A percentile compares a stretch with the other conserved stretches of the same genome.
phyloP scores from a whole-genome alignment of 2,329 filamentous ascomycete genomes.

The Huntiella abstrusa region DNA sequence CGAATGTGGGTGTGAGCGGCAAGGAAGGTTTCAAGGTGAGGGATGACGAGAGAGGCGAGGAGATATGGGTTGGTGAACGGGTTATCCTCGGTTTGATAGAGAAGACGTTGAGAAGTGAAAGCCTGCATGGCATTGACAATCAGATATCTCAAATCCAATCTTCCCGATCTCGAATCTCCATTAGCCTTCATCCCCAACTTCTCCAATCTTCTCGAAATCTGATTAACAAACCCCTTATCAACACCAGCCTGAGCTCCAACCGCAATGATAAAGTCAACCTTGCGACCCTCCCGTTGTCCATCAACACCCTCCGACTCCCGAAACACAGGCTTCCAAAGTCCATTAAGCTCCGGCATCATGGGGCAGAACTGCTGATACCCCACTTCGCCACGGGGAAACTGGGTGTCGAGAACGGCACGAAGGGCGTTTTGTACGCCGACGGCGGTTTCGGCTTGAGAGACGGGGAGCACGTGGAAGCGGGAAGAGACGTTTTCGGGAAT shows the following conservation, averaged over 20 bases:
- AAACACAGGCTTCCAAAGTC: conserved; percentile 35
- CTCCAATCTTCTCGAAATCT: conserved; percentile 33
- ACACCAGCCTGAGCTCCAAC: conserved; percentile 38
- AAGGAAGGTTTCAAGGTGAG: conserved; percentile 42
- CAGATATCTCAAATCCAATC: conserved; percentile 41
- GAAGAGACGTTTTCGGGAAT: conserved; percentile 6
- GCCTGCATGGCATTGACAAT: conserved; percentile 42
- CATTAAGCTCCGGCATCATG: conserved; percentile 28
- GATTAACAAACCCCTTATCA: conserved; percentile 27
- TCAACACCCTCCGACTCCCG: conserved; percentile 17
- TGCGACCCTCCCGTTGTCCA: conserved; percentile 19
- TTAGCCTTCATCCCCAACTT: conserved; percentile 32
- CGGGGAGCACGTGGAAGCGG: conserved; percentile 20
- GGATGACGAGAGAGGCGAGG: conserved; percentile 38
- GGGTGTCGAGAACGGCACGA: conserved; percentile 30
- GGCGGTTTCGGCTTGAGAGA: conserved; percentile 25
- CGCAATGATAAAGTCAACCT: conserved; percentile 39
- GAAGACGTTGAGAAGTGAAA: conserved; percentile 30
- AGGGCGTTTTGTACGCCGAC: conserved; percentile 38
- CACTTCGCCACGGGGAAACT: conserved; percentile 29
- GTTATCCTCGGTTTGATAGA: conserved; percentile 31
- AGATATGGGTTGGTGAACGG: conserved; percentile 34
- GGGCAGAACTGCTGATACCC: conserved; percentile 30
- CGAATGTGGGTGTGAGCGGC: conserved; percentile 31
- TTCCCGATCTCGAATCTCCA: conserved; percentile 32